Conservation (phyloP, 2,329 filamentous ascomycete genomes). For the Cytospora paraplurivora region DNA sequence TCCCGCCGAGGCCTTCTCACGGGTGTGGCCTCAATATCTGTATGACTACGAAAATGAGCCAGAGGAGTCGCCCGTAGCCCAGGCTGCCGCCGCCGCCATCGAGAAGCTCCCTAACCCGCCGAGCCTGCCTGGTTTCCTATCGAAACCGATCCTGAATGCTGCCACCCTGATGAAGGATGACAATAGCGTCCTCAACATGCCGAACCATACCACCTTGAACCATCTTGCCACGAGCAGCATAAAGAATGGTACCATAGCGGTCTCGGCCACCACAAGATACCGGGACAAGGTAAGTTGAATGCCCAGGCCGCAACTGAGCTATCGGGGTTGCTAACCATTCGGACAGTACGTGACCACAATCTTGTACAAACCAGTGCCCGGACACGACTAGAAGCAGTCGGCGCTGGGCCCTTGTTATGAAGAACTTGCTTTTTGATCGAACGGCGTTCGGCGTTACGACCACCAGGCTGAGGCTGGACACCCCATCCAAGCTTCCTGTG, state of each 20-base stretch:
- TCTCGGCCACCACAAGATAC: conserved; percentile 96
- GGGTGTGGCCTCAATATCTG: conserved; percentile 80
- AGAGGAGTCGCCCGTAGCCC: conserved; percentile 75
- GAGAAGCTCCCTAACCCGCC: conserved; percentile 83
- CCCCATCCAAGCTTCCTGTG: conserved; percentile 2
- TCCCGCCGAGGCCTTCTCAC: conserved; percentile 64
- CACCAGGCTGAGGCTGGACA: conserved; percentile 17
- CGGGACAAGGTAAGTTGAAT: conserved; percentile 76
- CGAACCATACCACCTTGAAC: conserved; percentile 95
- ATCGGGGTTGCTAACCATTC: conserved; percentile 30
- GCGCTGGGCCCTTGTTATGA: background rate
- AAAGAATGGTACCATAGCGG: conserved; percentile 92
- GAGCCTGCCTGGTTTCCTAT: conserved; percentile 83
- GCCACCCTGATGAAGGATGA: conserved; percentile 94
- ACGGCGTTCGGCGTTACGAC: conserved; percentile 19
- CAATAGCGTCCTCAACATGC: conserved; percentile 94
- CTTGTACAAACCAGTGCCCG: conserved; percentile 79
- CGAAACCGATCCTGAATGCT: conserved; percentile 92
- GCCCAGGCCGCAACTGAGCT: conserved; percentile 8
- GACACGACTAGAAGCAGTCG: conserved; percentile 15
- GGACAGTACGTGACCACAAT: conserved; percentile 92
- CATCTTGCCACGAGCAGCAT: conserved; percentile 97
- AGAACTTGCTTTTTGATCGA: conserved; percentile 15
- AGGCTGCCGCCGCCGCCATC: conserved; percentile 73
- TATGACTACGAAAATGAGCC: conserved; percentile 77